Base-by-base conservation (phyloP, 2,329 filamentous ascomycete species). In the Fusarium bulbicola region DNA sequence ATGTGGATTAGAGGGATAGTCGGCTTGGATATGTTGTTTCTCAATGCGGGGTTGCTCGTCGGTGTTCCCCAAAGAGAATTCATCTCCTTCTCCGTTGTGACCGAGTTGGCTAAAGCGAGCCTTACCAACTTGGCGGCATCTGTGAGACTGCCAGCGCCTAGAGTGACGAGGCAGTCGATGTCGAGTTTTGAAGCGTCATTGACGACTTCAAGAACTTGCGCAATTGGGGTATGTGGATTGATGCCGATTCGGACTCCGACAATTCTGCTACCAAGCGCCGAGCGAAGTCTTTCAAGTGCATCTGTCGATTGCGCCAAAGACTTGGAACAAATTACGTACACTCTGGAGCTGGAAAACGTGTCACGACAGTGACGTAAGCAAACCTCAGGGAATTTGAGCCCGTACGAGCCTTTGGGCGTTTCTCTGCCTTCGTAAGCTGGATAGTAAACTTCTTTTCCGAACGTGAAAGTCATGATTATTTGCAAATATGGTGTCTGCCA, bases 111-210 rank as follows among this genome's bases (percentile, higher is more conserved):
- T 6, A 88, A 79, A 7, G 84, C 86, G 28, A 88, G 79, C 8
- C 84, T 80, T 32, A 87, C 80, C 3, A 90, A 80, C 76, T 90
- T 90, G 0, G 87, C 87, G 1, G 81, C 87, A 74, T 90, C 88
- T 0, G 86, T 89, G n/a, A 90, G 75, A 52, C 85, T 88, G 1
- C 88, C 87, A 2, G 83, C 88, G 7, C 89, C 88, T 5, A 90
- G 76, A 0, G 88, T 90, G 16, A 90, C 77, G 10, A 90, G 75
- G 45, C 86, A 82, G 79, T 90, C 88, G 0, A 83, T 83, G 8
- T 82, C 61, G 13, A 74, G 74, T 1, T 73, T 68, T 10, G 80
- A 75, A 4, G 82, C 82, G 28, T 88, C 85, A 1, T 80, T 73
- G 3, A 84, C 80, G 32, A 88, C 82, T 47, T 86, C 82, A 0